Base-by-base conservation (phyloP, 1,139 yeast species). In the Blastobotrys capitulatus region DNA sequence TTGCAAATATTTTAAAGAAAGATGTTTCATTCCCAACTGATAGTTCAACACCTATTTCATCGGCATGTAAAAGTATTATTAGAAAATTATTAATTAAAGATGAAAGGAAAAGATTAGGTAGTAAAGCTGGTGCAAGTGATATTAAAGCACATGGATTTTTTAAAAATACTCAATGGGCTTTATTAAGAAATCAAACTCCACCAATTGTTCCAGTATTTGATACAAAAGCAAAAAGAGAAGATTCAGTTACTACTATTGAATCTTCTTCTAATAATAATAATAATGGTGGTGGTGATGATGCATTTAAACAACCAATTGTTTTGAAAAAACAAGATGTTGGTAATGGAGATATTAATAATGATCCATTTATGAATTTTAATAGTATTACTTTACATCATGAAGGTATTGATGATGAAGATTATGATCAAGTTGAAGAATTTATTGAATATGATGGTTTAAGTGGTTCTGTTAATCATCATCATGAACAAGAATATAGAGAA, bases 101-200 rank as follows among this genome's bases (percentile, higher is more conserved):
- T 64, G 98, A 92, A 67, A 74, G 77, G 45, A 88, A 87, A 63
- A 74, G 98, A 53, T 68, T 92, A 44, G 98, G 98, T 1, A 86
- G 96, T 13, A 82, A 84, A 54, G 81, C 90, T 39, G 98, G 98
- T 20, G 98, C 98, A 0, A 83, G 95, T 1, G 98, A 92, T 61
- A 80, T 92, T 49, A 92, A 92, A 63, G 81, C 79, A 52, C 98
- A 94, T 65, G 82, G 86, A 0, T 94, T 89, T 60, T 92, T 92
- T 74, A 90, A 89, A 63, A 84, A 75, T 60, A 83, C 89, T 0
- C 96, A 89, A 63, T 92, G 98, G 98, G 97, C 98, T 0, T 72
- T 92, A 54, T 72, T 92, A 54, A 77, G 98, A 58, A 87, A 92
- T 66, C 94, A 85, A 62, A 83, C 84, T 52, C 97, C 98, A 1